phyloP scores from a whole-genome alignment of 164 flowering plant species.

The Vitis rotundifolia region DNA sequence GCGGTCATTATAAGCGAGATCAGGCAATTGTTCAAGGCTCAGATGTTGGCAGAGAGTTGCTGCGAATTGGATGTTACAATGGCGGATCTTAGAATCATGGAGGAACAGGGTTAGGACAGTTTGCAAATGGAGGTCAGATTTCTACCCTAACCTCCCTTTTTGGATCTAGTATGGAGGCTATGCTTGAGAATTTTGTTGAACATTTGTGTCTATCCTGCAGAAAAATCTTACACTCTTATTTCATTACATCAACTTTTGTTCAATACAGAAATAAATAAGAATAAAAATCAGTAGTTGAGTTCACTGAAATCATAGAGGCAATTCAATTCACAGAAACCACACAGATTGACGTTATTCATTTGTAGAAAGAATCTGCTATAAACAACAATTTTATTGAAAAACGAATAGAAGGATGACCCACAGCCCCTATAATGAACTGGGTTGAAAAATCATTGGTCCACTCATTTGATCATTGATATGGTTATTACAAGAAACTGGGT shows the following conservation, averaged over 20 bases:
- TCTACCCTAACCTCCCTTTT: not conserved
- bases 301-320: no score
- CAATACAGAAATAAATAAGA: not conserved
- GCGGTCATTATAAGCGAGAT: constrained; percentile 42
- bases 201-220: not conserved
- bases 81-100: constrained; percentile 40
- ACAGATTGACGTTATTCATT: no score
- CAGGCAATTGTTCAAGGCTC: constrained; percentile 61
- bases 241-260: not conserved
- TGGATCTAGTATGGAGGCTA: not conserved
- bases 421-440: no score
- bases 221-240: no score
- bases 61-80: constrained; percentile 43
- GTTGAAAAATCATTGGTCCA: no score
- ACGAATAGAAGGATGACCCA: no score
- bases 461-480: no score
- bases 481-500: no score
- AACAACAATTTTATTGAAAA: no score
- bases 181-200: not conserved
- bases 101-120: constrained; percentile 28
- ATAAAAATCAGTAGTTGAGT: not conserved
- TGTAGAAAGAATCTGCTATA: no score
- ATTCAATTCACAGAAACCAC: no score
- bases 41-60: constrained; percentile 45
- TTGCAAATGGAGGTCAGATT: constrained; percentile 15